Evolutionary conservation across 2,329 filamentous ascomycete genomes (phyloP).

Genomic region (Phoma herbarum): DNA sequence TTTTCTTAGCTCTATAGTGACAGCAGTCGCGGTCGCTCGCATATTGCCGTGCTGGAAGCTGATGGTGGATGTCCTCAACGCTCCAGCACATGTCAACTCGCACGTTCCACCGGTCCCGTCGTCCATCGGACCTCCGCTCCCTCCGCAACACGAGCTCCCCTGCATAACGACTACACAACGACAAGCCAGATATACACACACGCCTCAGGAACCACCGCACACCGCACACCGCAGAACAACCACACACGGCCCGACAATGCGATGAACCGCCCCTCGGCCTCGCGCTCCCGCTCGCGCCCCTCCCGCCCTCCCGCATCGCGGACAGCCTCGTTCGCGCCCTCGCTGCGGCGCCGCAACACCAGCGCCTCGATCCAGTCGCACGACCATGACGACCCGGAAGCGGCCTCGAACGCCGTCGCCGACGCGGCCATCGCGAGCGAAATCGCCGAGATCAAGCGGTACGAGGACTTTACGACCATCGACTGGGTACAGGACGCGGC

Average conservation of each 20-base stretch:
- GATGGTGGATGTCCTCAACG: no score
- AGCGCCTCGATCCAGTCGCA: constrained; percentile 70
- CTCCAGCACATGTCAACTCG: neutral
- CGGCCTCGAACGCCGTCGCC: constrained; percentile 59
- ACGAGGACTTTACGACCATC: constrained; percentile 98
- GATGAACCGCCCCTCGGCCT: constrained; percentile 34
- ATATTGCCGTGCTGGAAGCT: no score
- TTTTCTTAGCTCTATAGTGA: no score
- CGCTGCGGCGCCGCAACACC: constrained; percentile 68
- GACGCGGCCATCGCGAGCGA: constrained; percentile 87
- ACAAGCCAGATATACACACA: neutral
- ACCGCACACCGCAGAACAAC: neutral
- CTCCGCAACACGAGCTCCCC: constrained; percentile 6
- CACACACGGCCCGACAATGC: constrained; percentile 11
- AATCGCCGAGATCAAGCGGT: constrained; percentile 96
- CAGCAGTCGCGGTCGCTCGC: no score
- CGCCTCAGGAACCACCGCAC: no score
- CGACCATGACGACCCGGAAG: constrained; percentile 69
- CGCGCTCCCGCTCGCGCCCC: constrained; percentile 19
- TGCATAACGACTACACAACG: neutral
- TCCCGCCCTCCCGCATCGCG: constrained; percentile 33
- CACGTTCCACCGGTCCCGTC: neutral
- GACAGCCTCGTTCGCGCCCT: constrained; percentile 61
- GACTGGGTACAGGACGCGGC: constrained; percentile 99
- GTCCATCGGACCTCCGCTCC: constrained; percentile 9